Evolutionary conservation across 805 yeast species (phyloP).

Genomic region (Metschnikowia proteae): DNA sequence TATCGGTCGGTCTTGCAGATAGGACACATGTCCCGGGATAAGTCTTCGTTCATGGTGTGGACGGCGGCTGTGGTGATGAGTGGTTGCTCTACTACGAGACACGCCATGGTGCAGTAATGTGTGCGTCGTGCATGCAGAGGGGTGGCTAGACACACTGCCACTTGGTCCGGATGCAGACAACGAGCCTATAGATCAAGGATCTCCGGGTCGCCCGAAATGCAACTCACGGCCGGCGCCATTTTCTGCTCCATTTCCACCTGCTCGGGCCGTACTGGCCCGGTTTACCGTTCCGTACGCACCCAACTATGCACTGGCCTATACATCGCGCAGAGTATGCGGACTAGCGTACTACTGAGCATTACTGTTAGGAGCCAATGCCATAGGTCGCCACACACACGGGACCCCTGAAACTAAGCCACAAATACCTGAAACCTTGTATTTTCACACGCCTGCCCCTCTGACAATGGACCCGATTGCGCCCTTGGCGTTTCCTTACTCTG

Average conservation of each 20-base stretch:
- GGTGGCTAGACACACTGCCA: background rate
- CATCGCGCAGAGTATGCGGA: slow-evolving; percentile 1
- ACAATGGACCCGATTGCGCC: slow-evolving; percentile 3
- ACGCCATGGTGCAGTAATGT: background rate
- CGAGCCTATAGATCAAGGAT: background rate
- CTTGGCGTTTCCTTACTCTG: slow-evolving; percentile 28
- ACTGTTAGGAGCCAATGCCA: background rate
- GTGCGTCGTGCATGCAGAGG: background rate
- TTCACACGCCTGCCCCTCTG: background rate
- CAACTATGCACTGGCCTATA: background rate
- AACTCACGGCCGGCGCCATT: background rate
- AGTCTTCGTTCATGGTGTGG: slow-evolving; percentile 37
- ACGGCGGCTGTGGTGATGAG: background rate
- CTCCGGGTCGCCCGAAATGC: background rate
- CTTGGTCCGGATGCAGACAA: background rate
- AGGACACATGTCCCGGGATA: slow-evolving; percentile 83
- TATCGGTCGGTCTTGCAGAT: slow-evolving; percentile 95
- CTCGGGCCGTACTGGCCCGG: background rate
- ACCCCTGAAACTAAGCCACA: background rate
- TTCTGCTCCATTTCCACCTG: background rate
- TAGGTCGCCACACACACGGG: too few species aligned
- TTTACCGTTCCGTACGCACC: background rate
- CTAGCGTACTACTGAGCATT: background rate
- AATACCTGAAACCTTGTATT: background rate
- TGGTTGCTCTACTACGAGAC: background rate